Evolutionary conservation across 129 eudicot genomes (phyloP).

Genomic region (Logfia minima): DNA sequence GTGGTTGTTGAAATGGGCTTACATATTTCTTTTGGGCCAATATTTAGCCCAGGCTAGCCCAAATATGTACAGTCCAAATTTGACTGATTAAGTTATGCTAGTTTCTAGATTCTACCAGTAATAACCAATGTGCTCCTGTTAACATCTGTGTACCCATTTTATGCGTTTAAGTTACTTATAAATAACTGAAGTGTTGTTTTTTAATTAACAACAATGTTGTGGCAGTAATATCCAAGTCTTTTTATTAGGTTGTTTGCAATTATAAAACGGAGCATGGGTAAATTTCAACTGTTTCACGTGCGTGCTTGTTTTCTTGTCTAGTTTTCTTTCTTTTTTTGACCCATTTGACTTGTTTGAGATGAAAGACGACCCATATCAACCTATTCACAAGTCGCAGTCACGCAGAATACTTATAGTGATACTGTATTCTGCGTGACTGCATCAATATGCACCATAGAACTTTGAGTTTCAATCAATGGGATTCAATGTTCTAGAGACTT

Average conservation of each 20-base stretch:
- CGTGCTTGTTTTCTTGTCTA: neutral
- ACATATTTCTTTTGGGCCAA: neutral
- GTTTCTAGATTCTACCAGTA: neutral
- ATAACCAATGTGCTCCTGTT: neutral
- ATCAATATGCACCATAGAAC: neutral
- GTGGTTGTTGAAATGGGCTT: conserved; percentile 6
- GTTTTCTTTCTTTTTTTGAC: neutral
- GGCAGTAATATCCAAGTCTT: too few relatives aligned
- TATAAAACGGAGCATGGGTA: too few relatives aligned
- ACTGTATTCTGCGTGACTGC: neutral
- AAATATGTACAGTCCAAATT: neutral
- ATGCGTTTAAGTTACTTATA: neutral
- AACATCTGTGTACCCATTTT: neutral
- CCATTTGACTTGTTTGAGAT: neutral
- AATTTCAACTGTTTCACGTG: neutral
- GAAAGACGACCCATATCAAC: neutral
- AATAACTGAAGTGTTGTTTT: neutral
- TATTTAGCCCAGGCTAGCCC: conserved; percentile 9
- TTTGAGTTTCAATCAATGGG: neutral
- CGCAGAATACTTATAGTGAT: too few relatives aligned
- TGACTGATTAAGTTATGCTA: neutral
- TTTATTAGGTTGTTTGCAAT: too few relatives aligned
- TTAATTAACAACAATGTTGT: neutral
- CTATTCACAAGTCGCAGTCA: neutral
- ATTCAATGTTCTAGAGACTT: neutral